Evolutionary conservation across 352 stramenopile species (phyloP).

Genomic region (Phytophthora europaea): DNA sequence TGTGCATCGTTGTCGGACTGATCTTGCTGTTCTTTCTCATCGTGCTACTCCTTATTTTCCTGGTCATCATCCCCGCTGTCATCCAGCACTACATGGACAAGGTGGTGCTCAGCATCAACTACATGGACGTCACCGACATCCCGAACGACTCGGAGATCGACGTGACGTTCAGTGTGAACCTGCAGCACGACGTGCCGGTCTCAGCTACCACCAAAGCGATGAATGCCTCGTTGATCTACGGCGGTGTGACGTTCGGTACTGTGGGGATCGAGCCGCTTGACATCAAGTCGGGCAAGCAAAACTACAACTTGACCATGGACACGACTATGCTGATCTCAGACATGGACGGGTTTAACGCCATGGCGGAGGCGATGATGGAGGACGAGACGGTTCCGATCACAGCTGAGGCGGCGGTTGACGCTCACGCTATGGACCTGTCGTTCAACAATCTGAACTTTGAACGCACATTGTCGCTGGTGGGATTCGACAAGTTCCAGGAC

Average conservation of each 20-base stretch:
- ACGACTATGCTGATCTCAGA: constrained; percentile 51
- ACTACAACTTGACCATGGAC: constrained; percentile 64
- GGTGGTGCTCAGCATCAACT: constrained; percentile 66
- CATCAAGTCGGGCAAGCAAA: constrained; percentile 52
- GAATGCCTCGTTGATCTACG: constrained; percentile 49
- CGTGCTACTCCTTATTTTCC: constrained; percentile 65
- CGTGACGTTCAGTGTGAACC: constrained; percentile 62
- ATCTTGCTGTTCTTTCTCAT: constrained; percentile 50
- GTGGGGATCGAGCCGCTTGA: constrained; percentile 54
- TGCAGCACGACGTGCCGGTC: constrained; percentile 51
- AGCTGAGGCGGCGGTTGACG: constrained; percentile 43
- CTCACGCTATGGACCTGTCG: constrained; percentile 50
- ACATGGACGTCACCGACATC: constrained; percentile 66
- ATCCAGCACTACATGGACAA: constrained; percentile 70
- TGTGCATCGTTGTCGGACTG: constrained; percentile 39
- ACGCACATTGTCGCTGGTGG: constrained; percentile 50
- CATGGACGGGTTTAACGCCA: constrained; percentile 51
- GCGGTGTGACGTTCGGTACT: constrained; percentile 47
- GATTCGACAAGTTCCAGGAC: constrained; percentile 59
- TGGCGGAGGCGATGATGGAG: constrained; percentile 52
- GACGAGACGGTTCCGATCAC: constrained; percentile 50
- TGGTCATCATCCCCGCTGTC: constrained; percentile 56
- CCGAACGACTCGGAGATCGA: constrained; percentile 47
- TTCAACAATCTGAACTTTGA: constrained; percentile 62
- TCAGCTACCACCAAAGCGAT: constrained; percentile 56